Evolutionary conservation across 169 alveolate genomes (phyloP).

Genomic region (Toxoplasma gondii): DNA sequence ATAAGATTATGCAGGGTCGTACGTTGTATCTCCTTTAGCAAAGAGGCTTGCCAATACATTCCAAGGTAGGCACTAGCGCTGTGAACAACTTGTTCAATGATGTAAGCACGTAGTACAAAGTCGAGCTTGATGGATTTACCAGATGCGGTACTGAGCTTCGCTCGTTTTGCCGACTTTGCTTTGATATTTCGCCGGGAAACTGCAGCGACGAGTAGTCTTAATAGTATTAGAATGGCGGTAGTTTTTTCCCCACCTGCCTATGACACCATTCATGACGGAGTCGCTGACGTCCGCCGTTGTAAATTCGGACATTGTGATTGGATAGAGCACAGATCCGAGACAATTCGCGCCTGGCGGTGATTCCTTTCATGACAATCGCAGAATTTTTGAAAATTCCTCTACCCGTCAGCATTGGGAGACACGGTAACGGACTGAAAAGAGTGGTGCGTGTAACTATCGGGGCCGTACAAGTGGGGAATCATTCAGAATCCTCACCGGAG

Average conservation of each 20-base stretch:
- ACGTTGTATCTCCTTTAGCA: not conserved
- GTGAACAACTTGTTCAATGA: not conserved
- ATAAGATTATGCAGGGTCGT: too few species aligned
- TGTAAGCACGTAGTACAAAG: not conserved
- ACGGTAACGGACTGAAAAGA: conserved; percentile 81
- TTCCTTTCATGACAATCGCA: not conserved
- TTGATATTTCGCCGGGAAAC: conserved; percentile 85
- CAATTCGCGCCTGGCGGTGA: conserved; percentile 76
- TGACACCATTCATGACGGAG: conserved; percentile 84
- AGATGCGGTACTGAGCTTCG: conserved; percentile 79
- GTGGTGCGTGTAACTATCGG: not conserved
- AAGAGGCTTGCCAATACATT: conserved; percentile 75
- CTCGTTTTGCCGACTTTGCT: conserved; percentile 85
- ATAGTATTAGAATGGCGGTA: too few species aligned
- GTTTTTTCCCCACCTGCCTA: conserved; percentile 68
- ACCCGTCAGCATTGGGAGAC: conserved; percentile 89
- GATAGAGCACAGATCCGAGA: conserved; percentile 84
- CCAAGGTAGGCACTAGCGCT: conserved; percentile 87
- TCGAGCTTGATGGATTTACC: conserved; percentile 55
- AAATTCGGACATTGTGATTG: conserved; percentile 85
- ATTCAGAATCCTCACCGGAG: not conserved
- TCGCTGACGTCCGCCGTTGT: conserved; percentile 84
- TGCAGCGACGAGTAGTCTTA: conserved; percentile 6
- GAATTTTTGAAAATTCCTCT: not conserved
- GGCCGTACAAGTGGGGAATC: not conserved